phyloP scores from a whole-genome alignment of 208 protist genomes.

The Leishmania gerbilli region DNA sequence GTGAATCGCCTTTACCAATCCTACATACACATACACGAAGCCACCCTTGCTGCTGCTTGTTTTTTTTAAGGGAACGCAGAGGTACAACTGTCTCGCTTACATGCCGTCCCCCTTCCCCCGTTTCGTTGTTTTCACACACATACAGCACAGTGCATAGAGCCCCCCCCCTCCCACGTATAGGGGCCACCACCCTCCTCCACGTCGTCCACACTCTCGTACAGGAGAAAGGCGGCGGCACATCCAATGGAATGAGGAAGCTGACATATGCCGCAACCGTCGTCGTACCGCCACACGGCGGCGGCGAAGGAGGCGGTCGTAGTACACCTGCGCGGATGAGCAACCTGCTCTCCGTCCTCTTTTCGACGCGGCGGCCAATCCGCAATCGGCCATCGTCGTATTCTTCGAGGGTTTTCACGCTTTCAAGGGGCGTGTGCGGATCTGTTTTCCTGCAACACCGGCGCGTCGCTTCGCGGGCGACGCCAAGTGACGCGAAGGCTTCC shows the following conservation, averaged over 20 bases:
- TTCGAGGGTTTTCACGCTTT: neutral
- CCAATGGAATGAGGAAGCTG: conserved; percentile 3
- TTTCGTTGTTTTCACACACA: neutral
- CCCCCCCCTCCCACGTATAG: neutral
- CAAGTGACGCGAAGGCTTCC: neutral
- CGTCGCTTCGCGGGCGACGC: neutral
- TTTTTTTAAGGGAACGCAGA: neutral
- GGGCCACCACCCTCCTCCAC: neutral
- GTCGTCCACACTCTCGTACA: neutral
- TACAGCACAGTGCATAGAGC: neutral
- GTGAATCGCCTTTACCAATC: neutral
- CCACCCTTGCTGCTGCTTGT: neutral
- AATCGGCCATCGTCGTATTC: neutral
- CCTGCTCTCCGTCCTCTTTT: neutral
- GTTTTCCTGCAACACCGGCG: neutral
- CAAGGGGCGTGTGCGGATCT: neutral
- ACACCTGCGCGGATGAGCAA: neutral
- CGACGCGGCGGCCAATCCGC: neutral
- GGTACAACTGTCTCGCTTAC: neutral
- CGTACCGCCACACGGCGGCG: neutral
- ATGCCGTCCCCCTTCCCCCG: neutral
- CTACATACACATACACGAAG: neutral
- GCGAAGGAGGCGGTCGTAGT: neutral
- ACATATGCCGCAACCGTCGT: neutral
- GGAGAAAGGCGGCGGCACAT: neutral